Evolutionary conservation across 1,284 basidiomycete species (phyloP), one percentile per base, ranked within the genome.

Genomic region (Mycosarcoma mackinlayi): DNA sequence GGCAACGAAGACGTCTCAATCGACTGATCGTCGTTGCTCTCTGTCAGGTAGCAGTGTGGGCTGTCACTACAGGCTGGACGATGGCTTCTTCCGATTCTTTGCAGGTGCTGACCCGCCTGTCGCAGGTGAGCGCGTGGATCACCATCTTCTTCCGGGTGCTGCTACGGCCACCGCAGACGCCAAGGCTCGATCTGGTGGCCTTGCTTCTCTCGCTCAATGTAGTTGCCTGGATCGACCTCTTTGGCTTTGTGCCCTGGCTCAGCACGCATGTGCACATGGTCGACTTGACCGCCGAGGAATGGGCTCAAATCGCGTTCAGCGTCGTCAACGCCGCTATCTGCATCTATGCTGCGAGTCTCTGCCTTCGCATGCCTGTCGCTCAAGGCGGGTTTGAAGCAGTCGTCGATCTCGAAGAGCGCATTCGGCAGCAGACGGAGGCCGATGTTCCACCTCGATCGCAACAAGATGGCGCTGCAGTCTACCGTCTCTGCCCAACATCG

Each of bases 401-500:
- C 3, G 76, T 78, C 19, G 50, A 54, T 11, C 18, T 55, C 2
- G 42, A 57, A 11, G 75, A 78, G 45, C 55, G 56, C 2, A 18
- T 67, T 5, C 48, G 72, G 2, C 31, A 66, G 9, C 31, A 56
- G 10, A 44, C 38, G 7, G 73, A 54, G 14, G 16, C 44, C n/a
- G 30, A 50, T n/a, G 35, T 19, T 21, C 16, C 35, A 28, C 3
- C 18, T 7, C 9, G 53, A n/a, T 16, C 59, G 13, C 39, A 49
- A 21, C 47, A 60, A 33, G 24, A 56, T 18, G 48, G 57, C 27
- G 52, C 56, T 21, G 55, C 56, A 9, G 58, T 48, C 10, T 78
- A 78, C 42, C 57, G 52, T 11, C 47, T 57, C 30, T 77, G 74
- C 28, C 76, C 76, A 3, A 78, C 76, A 1, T 75, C 75, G 5